Base-by-base conservation (phyloP, 2,329 filamentous ascomycete species). In the Xylariaceae sp. region DNA sequence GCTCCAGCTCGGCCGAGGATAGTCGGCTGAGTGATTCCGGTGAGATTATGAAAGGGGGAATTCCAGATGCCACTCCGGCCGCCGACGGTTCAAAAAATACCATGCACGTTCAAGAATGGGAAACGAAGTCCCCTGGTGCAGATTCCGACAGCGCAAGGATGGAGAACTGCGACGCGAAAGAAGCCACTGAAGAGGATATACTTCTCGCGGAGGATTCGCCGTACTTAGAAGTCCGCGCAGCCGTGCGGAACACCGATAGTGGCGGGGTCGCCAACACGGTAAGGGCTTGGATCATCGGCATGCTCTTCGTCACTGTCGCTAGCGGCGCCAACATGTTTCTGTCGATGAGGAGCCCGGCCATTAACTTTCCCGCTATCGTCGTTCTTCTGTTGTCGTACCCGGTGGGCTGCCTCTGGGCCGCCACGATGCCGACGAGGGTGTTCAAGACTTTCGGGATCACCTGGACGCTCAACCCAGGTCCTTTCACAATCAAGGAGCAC, bases 401-500 rank as follows among this genome's bases (percentile, higher is more conserved):
- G 1, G 59, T 76, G 19, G 76, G 76, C n/a, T 70, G 68, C 47
- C 62, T 72, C 4, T 74, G 74, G 72, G 74, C 75, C 3, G 70
- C 66, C 45, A 59, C 71, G 8, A 66, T 78, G 61, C 76, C 76
- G 1, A 71, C 64, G 2, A 68, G 67, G 48, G 65, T 71, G 2
- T 74, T 74, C 64, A 72, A 67, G 31, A 71, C 68, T 0, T 74
- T 77, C 43, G 75, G 76, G 4, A 12, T 71, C 26, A 63, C 66
- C 19, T 76, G 72, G 69, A 74, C 71, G 3, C 63, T 76, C 37
- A 77, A 76, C 51, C 61, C 73, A 1, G 73, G 73, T 0, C 73
- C 71, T 0, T 77, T 77, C 62, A 77, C 70, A 29, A 70, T 73
- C 60, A 77, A 77, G 54, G 75, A 77, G 58, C 74, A 77, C 47